Conservation (phyloP, 2,329 filamentous ascomycete species). For the Nigrospora oryzae region DNA sequence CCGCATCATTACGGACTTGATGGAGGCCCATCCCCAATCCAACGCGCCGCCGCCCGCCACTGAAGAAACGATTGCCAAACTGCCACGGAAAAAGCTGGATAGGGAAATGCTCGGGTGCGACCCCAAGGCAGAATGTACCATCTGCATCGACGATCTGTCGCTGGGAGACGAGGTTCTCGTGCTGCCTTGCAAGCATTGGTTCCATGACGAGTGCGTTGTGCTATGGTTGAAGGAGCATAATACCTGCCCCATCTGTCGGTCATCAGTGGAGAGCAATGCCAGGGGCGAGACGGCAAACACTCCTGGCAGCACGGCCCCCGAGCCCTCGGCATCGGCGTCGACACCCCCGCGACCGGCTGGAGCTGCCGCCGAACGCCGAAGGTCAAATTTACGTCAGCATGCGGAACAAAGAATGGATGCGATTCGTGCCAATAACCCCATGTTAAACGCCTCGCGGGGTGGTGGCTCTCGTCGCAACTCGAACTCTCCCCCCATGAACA, state of each 20-base stretch:
- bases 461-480: slow-evolving; percentile 12
- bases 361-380: slow-evolving; percentile 9
- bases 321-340: slow-evolving; percentile 1
- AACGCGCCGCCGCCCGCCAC: slow-evolving; percentile 79
- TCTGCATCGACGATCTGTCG: slow-evolving; percentile 83
- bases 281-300: background rate
- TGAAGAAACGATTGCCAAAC: slow-evolving; percentile 60
- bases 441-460: slow-evolving; percentile 5
- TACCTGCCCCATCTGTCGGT: slow-evolving; percentile 78
- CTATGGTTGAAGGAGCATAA: slow-evolving; percentile 87
- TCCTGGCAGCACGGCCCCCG: background rate
- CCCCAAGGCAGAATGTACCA: slow-evolving; percentile 77
- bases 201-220: slow-evolving; percentile 74
- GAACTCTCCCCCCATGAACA: slow-evolving; percentile 15
- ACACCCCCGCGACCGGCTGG: slow-evolving; percentile 4
- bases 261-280: slow-evolving; percentile 34
- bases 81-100: slow-evolving; percentile 65
- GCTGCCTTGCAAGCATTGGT: slow-evolving; percentile 89
- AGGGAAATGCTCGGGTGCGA: slow-evolving; percentile 58
- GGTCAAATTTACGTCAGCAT: slow-evolving; percentile 11
- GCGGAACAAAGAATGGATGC: slow-evolving; percentile 13
- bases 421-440: slow-evolving; percentile 8
- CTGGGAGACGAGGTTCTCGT: slow-evolving; percentile 65
- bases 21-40: slow-evolving; percentile 71
- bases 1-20: slow-evolving; percentile 75